phyloP scores from a whole-genome alignment of 805 yeast species.

The Candida oleophila region DNA sequence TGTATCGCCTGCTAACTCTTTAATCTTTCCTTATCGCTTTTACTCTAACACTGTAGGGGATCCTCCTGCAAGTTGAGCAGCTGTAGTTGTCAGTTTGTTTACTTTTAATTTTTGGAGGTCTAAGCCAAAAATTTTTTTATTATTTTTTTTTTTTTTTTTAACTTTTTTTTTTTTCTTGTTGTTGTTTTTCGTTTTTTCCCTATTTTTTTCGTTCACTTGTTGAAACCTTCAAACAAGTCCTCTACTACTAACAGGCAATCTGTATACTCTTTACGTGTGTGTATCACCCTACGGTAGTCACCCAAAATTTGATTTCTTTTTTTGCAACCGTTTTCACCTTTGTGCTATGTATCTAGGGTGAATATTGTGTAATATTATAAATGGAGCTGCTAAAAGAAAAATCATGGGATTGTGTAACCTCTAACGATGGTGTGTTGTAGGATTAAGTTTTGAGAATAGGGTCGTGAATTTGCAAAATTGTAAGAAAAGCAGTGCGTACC shows the following conservation, averaged over 20 bases:
- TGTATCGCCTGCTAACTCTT: no score
- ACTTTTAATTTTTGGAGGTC: neutral
- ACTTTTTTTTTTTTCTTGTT: neutral
- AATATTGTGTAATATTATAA: slow-evolving; percentile 2
- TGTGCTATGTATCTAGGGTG: slow-evolving; percentile 3
- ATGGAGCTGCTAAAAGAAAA: neutral
- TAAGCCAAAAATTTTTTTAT: neutral
- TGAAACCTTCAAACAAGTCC: neutral
- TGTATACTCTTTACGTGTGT: neutral
- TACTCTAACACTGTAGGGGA: no score
- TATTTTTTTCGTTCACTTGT: neutral
- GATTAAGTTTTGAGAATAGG: neutral
- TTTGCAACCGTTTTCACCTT: slow-evolving; percentile 5
- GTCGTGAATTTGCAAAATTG: no score
- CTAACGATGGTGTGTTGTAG: neutral
- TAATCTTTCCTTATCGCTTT: no score
- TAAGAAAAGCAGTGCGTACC: no score
- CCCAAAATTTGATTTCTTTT: neutral
- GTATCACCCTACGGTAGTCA: neutral
- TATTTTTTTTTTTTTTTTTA: neutral
- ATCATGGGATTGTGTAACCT: neutral
- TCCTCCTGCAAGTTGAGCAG: neutral
- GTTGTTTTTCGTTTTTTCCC: neutral
- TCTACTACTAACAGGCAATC: neutral
- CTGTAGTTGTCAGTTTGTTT: neutral